Percentiles rank a stretch among this genome's conserved stretches.
Conservation (phyloP, 2,329 filamentous ascomycete species). For the Tolypocladium endophyticum region DNA sequence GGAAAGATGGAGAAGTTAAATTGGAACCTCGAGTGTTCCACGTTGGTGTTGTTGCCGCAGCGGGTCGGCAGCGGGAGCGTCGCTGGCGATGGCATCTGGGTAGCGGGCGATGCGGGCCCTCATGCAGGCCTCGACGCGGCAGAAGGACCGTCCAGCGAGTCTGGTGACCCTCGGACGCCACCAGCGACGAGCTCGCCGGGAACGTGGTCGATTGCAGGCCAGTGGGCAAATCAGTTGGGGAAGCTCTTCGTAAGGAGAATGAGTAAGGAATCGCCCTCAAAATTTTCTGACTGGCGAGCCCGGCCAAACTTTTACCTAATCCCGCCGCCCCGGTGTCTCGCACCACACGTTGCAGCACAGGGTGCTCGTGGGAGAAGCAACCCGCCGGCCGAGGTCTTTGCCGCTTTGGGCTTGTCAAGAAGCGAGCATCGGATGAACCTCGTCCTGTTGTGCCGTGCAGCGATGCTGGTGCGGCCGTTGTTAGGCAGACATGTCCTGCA, state of each 20-base stretch:
- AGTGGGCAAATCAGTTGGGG: slow-evolving; percentile 7
- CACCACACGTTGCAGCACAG: slow-evolving; percentile 8
- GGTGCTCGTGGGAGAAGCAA: not conserved
- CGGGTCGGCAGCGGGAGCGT: not conserved
- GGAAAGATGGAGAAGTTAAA: not conserved
- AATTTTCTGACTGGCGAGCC: slow-evolving; percentile 25
- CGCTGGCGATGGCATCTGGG: not conserved
- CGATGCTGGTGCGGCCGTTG: not conserved
- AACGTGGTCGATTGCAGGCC: slow-evolving; percentile 1
- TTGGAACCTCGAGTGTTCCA: not conserved
- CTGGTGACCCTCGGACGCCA: slow-evolving; percentile 1
- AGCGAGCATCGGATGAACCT: not conserved
- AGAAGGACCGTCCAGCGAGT: not conserved
- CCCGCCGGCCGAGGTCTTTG: not conserved
- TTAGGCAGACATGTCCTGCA: not conserved
- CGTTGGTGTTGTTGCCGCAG: not conserved
- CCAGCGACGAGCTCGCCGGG: not conserved
- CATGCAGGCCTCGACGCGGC: not conserved
- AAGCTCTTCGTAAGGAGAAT: slow-evolving; percentile 14
- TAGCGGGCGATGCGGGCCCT: not conserved
- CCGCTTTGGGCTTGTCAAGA: not conserved
- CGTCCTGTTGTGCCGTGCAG: not conserved
- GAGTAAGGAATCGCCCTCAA: slow-evolving; percentile 8
- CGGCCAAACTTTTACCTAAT: slow-evolving; percentile 26
- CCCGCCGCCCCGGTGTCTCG: slow-evolving; percentile 9